Evolutionary conservation across 352 stramenopile species (phyloP).

Genomic region (Globisporangium irregulare): DNA sequence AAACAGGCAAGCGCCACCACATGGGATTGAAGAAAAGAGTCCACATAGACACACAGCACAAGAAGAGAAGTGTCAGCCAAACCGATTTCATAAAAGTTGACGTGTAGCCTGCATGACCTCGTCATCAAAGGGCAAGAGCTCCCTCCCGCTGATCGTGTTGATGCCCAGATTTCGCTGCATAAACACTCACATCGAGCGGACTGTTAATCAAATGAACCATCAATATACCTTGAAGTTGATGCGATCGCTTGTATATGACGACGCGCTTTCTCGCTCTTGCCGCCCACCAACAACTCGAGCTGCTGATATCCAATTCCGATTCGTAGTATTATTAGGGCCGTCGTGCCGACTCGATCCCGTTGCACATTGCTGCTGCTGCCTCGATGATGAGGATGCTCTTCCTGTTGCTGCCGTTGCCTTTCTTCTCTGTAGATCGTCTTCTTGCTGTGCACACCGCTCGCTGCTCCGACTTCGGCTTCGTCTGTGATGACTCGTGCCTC

Average conservation of each 20-base stretch:
- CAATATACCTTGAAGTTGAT: constrained; percentile 9
- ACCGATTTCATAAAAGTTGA: background rate
- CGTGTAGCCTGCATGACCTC: background rate
- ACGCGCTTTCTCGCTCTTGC: background rate
- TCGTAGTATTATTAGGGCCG: background rate
- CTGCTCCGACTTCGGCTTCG: constrained; percentile 2
- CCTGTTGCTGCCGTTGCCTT: background rate
- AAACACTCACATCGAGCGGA: background rate
- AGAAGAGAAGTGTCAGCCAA: background rate
- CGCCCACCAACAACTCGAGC: background rate
- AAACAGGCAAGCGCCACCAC: background rate
- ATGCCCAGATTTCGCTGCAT: background rate
- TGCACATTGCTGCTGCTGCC: background rate
- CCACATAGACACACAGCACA: background rate
- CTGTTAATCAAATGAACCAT: background rate
- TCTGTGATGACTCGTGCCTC: background rate
- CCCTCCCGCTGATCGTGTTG: background rate
- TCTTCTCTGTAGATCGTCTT: constrained; percentile 4
- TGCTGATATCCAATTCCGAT: background rate
- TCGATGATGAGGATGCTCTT: background rate
- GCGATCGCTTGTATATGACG: background rate
- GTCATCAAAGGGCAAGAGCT: background rate
- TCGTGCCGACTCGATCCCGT: background rate
- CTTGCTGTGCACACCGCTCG: background rate
- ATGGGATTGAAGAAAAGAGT: background rate